Percentiles rank a stretch among this genome's conserved stretches.
Evolutionary conservation across 768 basidiomycete species (phyloP).

Genomic region (Mrakia hoshinonis): DNA sequence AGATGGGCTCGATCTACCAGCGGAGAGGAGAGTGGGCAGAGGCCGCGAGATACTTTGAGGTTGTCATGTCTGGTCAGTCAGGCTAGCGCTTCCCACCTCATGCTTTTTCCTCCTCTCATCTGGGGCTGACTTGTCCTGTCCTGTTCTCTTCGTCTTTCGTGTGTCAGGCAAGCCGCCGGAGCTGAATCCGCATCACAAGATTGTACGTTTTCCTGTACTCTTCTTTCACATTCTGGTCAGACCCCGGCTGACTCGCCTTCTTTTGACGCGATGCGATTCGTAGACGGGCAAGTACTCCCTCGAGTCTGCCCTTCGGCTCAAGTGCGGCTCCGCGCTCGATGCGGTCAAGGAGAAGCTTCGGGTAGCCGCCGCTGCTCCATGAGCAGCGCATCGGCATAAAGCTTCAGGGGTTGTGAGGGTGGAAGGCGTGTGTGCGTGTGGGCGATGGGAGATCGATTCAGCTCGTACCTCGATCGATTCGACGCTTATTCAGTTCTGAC

Average conservation of each 20-base stretch:
- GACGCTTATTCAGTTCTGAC: no score
- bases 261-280: no score
- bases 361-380: not conserved
- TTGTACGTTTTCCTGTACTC: not conserved
- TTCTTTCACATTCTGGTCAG: no score
- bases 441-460: no score
- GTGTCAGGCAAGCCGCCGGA: constrained; percentile 15
- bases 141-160: not conserved
- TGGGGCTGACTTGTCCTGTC: no score
- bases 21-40: constrained; percentile 4
- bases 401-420: no score
- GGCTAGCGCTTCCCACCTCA: not conserved
- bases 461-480: no score
- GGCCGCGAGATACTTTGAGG: constrained; percentile 9
- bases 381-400: no score
- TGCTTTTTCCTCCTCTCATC: no score
- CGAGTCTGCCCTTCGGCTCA: constrained; percentile 16
- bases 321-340: constrained; percentile 20
- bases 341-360: constrained; percentile 11
- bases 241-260: no score
- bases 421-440: no score
- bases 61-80: constrained; percentile 14
- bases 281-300: constrained; percentile 24
- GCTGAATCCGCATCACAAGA: constrained; percentile 9
- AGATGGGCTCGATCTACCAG: constrained; percentile 17